Percentiles rank a stretch among this genome's conserved stretches.
Conservation (phyloP, 202 grass and related monocot genomes). For the Elaeis oleifera region DNA sequence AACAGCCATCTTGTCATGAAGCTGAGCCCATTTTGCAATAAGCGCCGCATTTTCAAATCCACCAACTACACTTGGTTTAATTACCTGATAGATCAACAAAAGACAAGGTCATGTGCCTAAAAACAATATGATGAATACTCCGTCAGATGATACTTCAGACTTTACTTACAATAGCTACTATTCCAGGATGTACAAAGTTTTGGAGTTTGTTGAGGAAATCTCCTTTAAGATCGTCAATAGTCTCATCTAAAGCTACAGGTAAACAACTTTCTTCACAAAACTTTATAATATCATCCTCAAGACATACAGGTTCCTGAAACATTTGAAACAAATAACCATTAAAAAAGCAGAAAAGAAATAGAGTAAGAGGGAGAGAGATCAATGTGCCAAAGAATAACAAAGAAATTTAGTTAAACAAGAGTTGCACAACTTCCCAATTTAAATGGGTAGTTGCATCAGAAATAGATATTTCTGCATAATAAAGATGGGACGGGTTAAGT, state of each 20-base stretch:
- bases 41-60: conserved; percentile 79
- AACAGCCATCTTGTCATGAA: conserved; percentile 78
- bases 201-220: conserved; percentile 51
- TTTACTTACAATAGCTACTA: conserved; percentile 84
- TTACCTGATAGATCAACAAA: conserved; percentile 51
- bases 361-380: conserved; percentile 1
- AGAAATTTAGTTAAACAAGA: too few relatives aligned
- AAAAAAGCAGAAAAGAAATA: conserved; percentile 26
- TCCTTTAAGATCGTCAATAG: conserved; percentile 70
- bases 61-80: conserved; percentile 87
- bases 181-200: conserved; percentile 80
- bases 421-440: too few relatives aligned
- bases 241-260: conserved; percentile 89
- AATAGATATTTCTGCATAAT: too few relatives aligned
- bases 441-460: too few relatives aligned
- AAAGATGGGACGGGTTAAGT: too few relatives aligned
- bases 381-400: neutral
- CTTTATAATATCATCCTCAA: conserved; percentile 60
- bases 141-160: conserved; percentile 16
- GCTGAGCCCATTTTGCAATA: conserved; percentile 86
- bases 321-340: conserved; percentile 5
- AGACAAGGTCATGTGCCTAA: conserved; percentile 29
- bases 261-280: conserved; percentile 74
- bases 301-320: conserved; percentile 81
- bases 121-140: conserved; percentile 24